Base-by-base conservation (phyloP, 1,284 basidiomycete species). In the Flammula alnicola region DNA sequence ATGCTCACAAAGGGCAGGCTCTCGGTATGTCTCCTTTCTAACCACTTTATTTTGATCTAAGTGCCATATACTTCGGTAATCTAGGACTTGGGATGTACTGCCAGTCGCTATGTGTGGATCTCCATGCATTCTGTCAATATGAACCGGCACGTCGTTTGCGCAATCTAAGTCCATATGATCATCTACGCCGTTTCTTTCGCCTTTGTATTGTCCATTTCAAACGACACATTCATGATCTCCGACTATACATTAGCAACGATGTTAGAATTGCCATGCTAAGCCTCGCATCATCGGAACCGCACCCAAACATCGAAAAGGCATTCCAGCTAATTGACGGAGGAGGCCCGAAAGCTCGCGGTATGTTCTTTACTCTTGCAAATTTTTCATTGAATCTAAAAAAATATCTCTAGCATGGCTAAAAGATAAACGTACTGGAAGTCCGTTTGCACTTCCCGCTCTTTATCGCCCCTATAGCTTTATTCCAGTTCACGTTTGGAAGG, bases 1-100 rank as follows among this genome's bases (percentile, higher is more conserved):
- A 65, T 52, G 51, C 54, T 3, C 62, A 64, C 36, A 61, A 60
- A 35, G 64, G 64, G 1, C 63, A 65, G 41, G 62, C 56, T 5
- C 49, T 60, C 2, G 61, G 63, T 46, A 37, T 11, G 41, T 20
- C 3, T 6, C 30, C 6, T 36, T 8, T 36, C 33, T 8, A 36
- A 36, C 16, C 35, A n/a, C n/a, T n/a, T n/a, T n/a, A n/a, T n/a
- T n/a, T n/a, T n/a, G n/a, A n/a, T n/a, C n/a, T n/a, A n/a, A n/a
- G n/a, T n/a, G n/a, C n/a, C n/a, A n/a, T n/a, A n/a, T n/a, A n/a
- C n/a, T n/a, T n/a, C n/a, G n/a, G n/a, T n/a, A n/a, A n/a, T n/a
- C n/a, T n/a, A n/a, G n/a, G n/a, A n/a, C n/a, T n/a, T n/a, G n/a
- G n/a, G n/a, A n/a, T n/a, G n/a, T n/a, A n/a, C n/a, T n/a, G n/a